phyloP scores from a whole-genome alignment of 495 filamentous ascomycete species.

The Amniculicola lignicola region DNA sequence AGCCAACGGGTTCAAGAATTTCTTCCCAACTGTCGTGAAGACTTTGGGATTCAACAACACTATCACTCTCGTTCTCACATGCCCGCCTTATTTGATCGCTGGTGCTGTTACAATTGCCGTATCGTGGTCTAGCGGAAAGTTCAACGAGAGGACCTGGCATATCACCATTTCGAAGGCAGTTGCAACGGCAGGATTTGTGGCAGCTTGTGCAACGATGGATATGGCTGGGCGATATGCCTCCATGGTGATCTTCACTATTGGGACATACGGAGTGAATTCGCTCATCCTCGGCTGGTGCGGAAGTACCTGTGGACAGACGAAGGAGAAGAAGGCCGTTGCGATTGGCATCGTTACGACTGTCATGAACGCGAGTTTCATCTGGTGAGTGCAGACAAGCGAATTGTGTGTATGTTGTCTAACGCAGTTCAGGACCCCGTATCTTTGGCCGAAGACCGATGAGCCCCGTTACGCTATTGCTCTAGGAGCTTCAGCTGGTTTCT shows the following conservation, averaged over 20 bases:
- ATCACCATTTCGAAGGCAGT: constrained; percentile 46
- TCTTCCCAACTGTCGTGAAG: constrained; percentile 56
- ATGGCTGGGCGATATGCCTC: constrained; percentile 51
- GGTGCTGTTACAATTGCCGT: constrained; percentile 42
- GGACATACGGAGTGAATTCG: constrained; percentile 48
- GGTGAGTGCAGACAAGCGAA: background rate
- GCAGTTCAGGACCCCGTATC: constrained; percentile 41
- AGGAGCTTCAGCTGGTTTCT: constrained; percentile 50
- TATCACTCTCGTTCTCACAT: constrained; percentile 52
- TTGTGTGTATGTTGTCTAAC: background rate
- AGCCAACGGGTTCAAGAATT: constrained; percentile 48
- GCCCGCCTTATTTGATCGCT: constrained; percentile 49
- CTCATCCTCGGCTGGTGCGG: constrained; percentile 55
- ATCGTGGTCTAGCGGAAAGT: constrained; percentile 46
- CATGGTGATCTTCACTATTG: constrained; percentile 50
- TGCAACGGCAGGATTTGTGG: constrained; percentile 51
- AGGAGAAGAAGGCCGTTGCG: constrained; percentile 47
- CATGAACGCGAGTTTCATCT: constrained; percentile 54
- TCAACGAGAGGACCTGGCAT: constrained; percentile 52
- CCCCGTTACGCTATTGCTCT: constrained; percentile 50
- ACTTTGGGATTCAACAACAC: constrained; percentile 52
- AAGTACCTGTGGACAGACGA: constrained; percentile 52
- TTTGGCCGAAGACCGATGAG: constrained; percentile 51
- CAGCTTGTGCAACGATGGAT: constrained; percentile 44
- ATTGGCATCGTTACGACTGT: constrained; percentile 57